Base-by-base conservation (phyloP, 1,284 basidiomycete species). In the Cryptococcus amylolentus region DNA sequence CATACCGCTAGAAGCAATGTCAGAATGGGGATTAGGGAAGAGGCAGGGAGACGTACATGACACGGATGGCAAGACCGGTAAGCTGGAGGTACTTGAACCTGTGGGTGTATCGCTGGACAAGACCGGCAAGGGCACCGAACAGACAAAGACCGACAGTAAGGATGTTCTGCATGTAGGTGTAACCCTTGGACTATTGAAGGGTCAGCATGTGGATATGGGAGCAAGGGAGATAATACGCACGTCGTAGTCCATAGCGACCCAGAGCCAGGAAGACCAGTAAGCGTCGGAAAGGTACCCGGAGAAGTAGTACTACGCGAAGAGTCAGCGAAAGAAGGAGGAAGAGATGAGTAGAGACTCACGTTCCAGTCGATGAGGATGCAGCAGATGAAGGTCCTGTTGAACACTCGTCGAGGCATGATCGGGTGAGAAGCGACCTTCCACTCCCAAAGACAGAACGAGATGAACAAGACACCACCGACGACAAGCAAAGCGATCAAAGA, bases 401-500 rank as follows among this genome's bases (percentile, higher is more conserved):
- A 65, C 51, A 80, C 68, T 37, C 78, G 70, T 20, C 63, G 62
- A 12, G 76, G 76, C 68, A 77, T 72, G 59, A 80, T 66, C 5
- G 78, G 78, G 60, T 75, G 63, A n/a, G 61, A 57, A 14, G 79
- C 71, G 35, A 66, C 71, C 49, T 61, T 67, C 56, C 65, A 58
- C 55, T 80, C 79, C 71, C 72, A 80, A 35, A 74, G 50, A 23
- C 66, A 46, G 52, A 74, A 79, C 14, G 65, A 56, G 56, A 72
- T 67, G 60, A 79, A 71, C 38, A 76, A 58, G 20, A 77, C 51
- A 4, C 69, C 73, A 28, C 78, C 79, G 27, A 77, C 65, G 40
- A 69, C 66, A 49, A 77, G 67, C 71, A 80, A 73, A 53, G 78
- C 77, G 56, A 80, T 79, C 52, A 80, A 68, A 1, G 72, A 76